phyloP scores from a whole-genome alignment of 1,284 basidiomycete species.

The Fomes fomentarius region DNA sequence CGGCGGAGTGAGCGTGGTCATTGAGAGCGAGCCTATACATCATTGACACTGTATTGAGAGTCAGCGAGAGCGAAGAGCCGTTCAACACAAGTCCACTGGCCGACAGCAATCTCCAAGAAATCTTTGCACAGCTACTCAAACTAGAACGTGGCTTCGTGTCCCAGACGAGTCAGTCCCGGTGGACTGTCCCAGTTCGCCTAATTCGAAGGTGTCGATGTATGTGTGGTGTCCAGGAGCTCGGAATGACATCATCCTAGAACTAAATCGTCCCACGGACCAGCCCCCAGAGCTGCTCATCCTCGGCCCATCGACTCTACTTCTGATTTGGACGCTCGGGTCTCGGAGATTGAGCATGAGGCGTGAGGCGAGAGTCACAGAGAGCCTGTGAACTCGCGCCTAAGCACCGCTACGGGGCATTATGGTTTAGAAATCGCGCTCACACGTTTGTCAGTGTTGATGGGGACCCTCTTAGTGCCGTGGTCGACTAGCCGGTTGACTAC shows the following conservation, averaged over 20 bases:
- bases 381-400: neutral
- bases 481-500: too few species aligned
- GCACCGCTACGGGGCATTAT: too few species aligned
- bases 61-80: too few species aligned
- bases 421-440: neutral
- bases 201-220: constrained; percentile 4
- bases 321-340: constrained; percentile 11
- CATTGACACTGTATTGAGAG: too few species aligned
- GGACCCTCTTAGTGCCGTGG: neutral
- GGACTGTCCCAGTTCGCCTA: constrained; percentile 5
- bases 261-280: constrained; percentile 18
- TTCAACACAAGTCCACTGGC: too few species aligned
- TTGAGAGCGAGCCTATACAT: too few species aligned
- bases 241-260: constrained; percentile 19
- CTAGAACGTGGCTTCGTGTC: too few species aligned
- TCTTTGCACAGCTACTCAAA: too few species aligned
- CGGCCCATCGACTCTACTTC: neutral
- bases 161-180: neutral
- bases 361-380: constrained; percentile 18
- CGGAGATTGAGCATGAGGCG: constrained; percentile 22
- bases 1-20: too few species aligned
- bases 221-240: constrained; percentile 1
- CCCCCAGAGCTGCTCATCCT: neutral
- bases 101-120: too few species aligned
- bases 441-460: constrained; percentile 1